Evolutionary conservation across 768 basidiomycete genomes (phyloP).

Genomic region (Boletus rubropictus): DNA sequence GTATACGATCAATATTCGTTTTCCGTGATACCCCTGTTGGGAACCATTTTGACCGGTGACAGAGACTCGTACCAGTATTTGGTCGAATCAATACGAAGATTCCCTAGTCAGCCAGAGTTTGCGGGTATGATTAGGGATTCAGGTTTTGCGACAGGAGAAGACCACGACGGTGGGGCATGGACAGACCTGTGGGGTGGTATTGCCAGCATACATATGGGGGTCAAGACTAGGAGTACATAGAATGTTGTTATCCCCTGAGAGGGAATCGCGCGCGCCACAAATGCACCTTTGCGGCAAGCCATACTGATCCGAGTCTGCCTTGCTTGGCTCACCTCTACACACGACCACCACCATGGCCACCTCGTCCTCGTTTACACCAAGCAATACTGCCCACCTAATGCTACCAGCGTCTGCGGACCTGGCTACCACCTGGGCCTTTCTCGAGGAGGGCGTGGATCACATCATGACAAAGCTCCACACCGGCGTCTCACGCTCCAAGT

Average conservation of each 20-base stretch:
- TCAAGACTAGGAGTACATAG: constrained; percentile 55
- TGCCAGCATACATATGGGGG: constrained; percentile 78
- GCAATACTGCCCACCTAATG: constrained; percentile 42
- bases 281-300: constrained; percentile 22
- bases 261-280: constrained; percentile 21
- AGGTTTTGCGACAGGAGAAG: constrained; percentile 69
- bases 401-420: constrained; percentile 67
- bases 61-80: constrained; percentile 95
- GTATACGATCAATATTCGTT: constrained; percentile 95
- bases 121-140: constrained; percentile 83
- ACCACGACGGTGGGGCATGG: constrained; percentile 81
- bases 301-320: constrained; percentile 8
- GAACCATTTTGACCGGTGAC: constrained; percentile 95
- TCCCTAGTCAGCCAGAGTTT: constrained; percentile 85
- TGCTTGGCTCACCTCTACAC: constrained; percentile 17
- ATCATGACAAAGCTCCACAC: constrained; percentile 90
- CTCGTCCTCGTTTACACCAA: constrained; percentile 27
- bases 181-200: constrained; percentile 83
- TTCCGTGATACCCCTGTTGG: constrained; percentile 87
- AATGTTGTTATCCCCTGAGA: background rate
- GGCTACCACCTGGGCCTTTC: constrained; percentile 80
- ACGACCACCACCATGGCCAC: constrained; percentile 31
- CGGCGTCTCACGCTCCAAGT: constrained; percentile 84
- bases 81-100: constrained; percentile 93
- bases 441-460: constrained; percentile 83